Evolutionary conservation across 1,284 basidiomycete species (phyloP), one percentile per base, ranked within the genome.

Genomic region (Leccinum cinnamomeum): DNA sequence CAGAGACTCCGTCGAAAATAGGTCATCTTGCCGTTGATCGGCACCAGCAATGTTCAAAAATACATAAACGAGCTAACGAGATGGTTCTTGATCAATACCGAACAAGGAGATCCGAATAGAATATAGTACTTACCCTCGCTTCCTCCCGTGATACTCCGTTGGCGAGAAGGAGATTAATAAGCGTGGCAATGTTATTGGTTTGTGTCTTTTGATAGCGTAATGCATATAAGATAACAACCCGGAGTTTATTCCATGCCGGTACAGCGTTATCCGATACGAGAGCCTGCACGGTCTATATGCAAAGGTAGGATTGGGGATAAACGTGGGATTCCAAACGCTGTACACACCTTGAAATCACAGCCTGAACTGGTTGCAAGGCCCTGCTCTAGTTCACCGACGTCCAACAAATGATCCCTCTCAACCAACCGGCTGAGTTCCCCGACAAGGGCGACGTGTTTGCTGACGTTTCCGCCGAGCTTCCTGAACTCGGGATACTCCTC

Each of bases 401-500:
- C 92, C 53, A 99, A 79, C 57, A 98, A 76, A 71, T 91, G 92
- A 72, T 96, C 90, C 65, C 88, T 81, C 57, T 90, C 92, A 20
- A 99, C 95, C 46, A 98, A 76, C 62, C 95, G 82, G 72, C 95
- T 97, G 64, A 99, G 83, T 76, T 99, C 97, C 41, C 97, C 97
- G 0, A 99, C 95, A 11, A 99, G 79, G 7, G 96, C 92, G 23
- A 99, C 97, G 72, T 99, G 97, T 77, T 99, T 99, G 78, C 92
- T 95, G 35, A 99, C 97, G 75, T 99, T 99, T 23, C 96, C 96
- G 3, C 97, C 95, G 35, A 99, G 83, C 72, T 96, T 96, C 67
- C 90, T 84, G 75, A 99, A 98, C 76, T 99, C 97, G 2, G 97
- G 97, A 77, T 98, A 99, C 70, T 98, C 96, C 75, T 99, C 97